Evolutionary conservation across 2,329 filamentous ascomycete species (phyloP), one percentile per base, ranked within the genome.

Genomic region (Teratosphaeria pseudoeucalypti): DNA sequence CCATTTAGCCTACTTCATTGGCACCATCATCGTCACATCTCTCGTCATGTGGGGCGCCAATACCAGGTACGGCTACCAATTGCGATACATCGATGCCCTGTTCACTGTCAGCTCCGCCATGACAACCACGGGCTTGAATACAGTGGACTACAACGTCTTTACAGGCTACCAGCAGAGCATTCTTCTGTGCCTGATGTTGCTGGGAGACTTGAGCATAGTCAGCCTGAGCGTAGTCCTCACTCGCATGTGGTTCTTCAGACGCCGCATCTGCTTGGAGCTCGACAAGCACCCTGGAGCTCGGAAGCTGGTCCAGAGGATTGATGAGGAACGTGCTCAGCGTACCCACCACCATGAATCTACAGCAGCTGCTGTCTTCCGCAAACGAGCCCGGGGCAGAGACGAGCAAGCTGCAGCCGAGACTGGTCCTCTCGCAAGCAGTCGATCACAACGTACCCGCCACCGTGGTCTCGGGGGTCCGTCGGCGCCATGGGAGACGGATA

Each of bases 1-100:
- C 9, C 63, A 65, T 56, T 57, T 65, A 10, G 52, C 39, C n/a
- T 65, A 64, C 56, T 65, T 64, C 55, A 55, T 64, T 47, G 34
- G 63, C 49, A 57, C 55, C 10, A 65, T 64, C 6, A 43, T 64
- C 2, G 39, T 64, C 2, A 58, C 57, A 26, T 65, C 64, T 14
- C 54, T 58, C 19, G 58, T 65, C 16, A 14, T 65, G 12, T 64
- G 60, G 49, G 64, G 61, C 16, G 57, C 56, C 49, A 60, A 58
- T 16, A 61, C 59, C 12, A 47, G 56, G 52, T 56, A 39, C 19
- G 58, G 55, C n/a, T 7, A 56, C 19, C 27, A 60, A 19, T 27
- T 56, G 16, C 55, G 55, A 16, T 65, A 65, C 55, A 56, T 60
- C 27, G 63, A 65, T 58, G 60, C 63, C 14, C 58, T 65, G n/a